Percentiles rank a stretch among this genome's conserved stretches.
Conservation (phyloP, 495 filamentous ascomycete genomes). For the Aspergillus ellipticus region DNA sequence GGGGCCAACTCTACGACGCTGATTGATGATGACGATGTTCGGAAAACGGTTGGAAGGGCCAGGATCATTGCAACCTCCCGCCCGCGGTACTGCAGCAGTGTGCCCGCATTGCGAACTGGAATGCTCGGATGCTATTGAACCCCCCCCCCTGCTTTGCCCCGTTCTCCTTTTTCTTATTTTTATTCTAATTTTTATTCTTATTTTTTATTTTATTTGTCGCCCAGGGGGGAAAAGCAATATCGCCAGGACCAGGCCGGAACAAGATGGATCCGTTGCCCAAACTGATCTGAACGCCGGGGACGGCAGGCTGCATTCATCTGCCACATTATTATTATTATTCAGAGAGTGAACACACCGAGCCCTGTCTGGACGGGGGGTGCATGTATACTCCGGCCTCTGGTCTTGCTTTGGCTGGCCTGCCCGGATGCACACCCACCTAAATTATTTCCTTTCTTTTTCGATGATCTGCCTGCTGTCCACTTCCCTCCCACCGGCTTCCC, state of each 20-base stretch:
- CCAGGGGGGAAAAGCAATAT: too few species aligned
- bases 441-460: constrained; percentile 11
- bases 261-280: not conserved
- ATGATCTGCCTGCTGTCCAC: not conserved
- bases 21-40: not conserved
- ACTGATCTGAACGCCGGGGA: constrained; percentile 10
- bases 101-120: not conserved
- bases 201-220: too few species aligned
- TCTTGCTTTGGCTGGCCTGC: not conserved
- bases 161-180: constrained; percentile 1
- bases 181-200: too few species aligned
- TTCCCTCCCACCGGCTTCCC: not conserved
- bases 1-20: not conserved
- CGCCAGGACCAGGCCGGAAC: not conserved
- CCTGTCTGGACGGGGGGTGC: not conserved
- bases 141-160: constrained; percentile 1
- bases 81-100: not conserved
- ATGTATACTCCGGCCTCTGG: constrained; percentile 6
- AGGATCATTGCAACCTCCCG: too few species aligned
- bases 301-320: constrained; percentile 12
- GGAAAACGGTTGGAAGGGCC: not conserved
- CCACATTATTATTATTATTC: not conserved
- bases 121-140: not conserved
- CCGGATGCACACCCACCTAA: not conserved
- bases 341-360: constrained; percentile 10